Evolutionary conservation across 2,329 filamentous ascomycete genomes (phyloP), one percentile per base, ranked within the genome.

Genomic region (Diaporthe australafricana): DNA sequence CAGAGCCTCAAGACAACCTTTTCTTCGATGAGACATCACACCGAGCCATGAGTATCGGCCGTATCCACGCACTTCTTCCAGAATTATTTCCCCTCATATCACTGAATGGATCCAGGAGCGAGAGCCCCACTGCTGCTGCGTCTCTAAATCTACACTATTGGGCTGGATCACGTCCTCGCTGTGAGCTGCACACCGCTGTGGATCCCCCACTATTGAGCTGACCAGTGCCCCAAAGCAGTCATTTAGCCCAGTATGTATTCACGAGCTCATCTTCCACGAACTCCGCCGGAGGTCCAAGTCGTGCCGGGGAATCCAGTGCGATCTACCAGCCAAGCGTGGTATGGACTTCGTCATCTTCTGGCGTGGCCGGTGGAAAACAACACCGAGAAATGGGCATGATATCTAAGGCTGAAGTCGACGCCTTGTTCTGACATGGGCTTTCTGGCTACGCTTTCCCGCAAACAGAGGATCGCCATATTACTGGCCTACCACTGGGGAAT

Each of bases 131-230:
- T 3, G 14, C 57, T n/a, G 32, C 60, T 65, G 45, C 30, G 27
- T n/a, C 60, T 50, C 60, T 50, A 45, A 35, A 65, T 20, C 30
- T 25, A 62, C n/a, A n/a, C n/a, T n/a, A n/a, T n/a, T n/a, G 8
- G 30, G 8, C 22, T 17, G 42, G n/a, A 14, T 65, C 30, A 38
- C 30, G 38, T 48, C 42, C 45, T 65, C n/a, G 60, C 16, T 4
- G 42, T 65, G 30, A 38, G 60, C 60, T 50, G 38, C 45, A 38
- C 60, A 65, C 45, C 60, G 60, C 60, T 65, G 60, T 65, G 60
- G 60, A 65, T 50, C 60, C 12, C 42, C 42, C 57, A 63, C 25
- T 30, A 27, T 14, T 17, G 22, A 40, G 42, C 32, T 12, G 32
- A 27, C 42, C 40, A 63, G 57, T 63, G 42, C 42, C 60, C 47